These are phyloP conservation scores for Phymatotrichopsis omnivora DNA, from an alignment of 2,329 filamentous ascomycete species.

Conservation along the genomic window DNA sequence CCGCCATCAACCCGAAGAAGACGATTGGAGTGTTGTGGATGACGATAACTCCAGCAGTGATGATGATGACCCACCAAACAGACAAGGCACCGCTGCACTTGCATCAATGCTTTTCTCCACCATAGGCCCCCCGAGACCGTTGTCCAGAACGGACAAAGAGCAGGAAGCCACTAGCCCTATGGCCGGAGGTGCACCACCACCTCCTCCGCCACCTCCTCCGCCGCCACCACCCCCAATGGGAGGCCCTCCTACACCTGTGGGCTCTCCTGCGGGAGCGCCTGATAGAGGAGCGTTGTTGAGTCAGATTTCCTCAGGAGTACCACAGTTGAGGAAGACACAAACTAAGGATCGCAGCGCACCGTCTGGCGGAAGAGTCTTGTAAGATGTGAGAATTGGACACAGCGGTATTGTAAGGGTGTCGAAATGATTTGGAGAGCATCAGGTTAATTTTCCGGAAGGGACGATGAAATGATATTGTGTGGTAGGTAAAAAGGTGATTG, in stretches of 20 bases:
- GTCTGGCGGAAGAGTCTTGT: conserved; percentile 18
- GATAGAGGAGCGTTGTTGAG: conserved; percentile 53
- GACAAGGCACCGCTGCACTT: conserved; percentile 77
- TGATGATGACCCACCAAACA: conserved; percentile 68
- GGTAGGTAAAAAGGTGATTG: no score
- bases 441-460: no score
- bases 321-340: conserved; percentile 70
- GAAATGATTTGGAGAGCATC: no score
- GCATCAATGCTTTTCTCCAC: conserved; percentile 93
- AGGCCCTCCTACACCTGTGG: conserved; percentile 41
- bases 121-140: conserved; percentile 75
- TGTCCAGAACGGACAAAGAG: conserved; percentile 72
- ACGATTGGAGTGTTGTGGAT: conserved; percentile 69
- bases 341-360: conserved; percentile 56
- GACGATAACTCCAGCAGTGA: conserved; percentile 59
- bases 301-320: conserved; percentile 74
- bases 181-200: conserved; percentile 12
- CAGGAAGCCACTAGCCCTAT: conserved; percentile 38
- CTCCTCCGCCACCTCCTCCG: conserved; percentile 34
- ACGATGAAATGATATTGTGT: no score
- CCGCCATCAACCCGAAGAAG: conserved; percentile 51
- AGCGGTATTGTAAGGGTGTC: no score
- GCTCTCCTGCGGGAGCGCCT: conserved; percentile 35
- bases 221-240: conserved; percentile 28
- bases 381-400: no score